These are phyloP conservation scores for Kondoa subrosea DNA, from an alignment of 768 basidiomycete species.

Conservation along the genomic window DNA sequence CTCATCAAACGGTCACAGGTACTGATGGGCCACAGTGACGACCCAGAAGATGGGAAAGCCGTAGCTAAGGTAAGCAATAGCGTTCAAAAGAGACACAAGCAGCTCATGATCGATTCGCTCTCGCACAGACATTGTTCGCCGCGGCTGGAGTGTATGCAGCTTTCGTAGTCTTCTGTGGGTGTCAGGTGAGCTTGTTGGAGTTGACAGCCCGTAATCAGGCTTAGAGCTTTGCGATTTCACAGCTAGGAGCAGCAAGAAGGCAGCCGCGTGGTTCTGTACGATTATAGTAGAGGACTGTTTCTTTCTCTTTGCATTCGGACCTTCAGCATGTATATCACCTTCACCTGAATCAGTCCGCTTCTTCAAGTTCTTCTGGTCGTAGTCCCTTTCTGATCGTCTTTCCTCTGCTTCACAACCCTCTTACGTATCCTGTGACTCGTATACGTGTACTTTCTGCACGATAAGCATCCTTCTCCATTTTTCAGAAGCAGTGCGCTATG, in stretches of 20 bases:
- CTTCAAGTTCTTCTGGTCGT: too few species aligned
- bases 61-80: constrained; percentile 1
- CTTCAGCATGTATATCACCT: too few species aligned
- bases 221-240: not conserved
- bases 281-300: not conserved
- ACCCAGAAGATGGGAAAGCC: constrained; percentile 1
- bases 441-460: too few species aligned
- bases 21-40: constrained; percentile 3
- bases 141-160: not conserved
- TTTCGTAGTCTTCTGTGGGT: constrained; percentile 7
- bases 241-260: constrained; percentile 3
- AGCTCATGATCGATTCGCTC: not conserved
- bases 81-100: not conserved
- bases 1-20: not conserved
- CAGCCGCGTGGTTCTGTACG: not conserved
- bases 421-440: too few species aligned
- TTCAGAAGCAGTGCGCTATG: too few species aligned
- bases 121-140: constrained; percentile 2
- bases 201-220: not conserved
- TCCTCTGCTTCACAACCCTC: too few species aligned
- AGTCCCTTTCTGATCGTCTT: too few species aligned
- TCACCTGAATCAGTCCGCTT: too few species aligned
- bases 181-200: constrained; percentile 2
- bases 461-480: too few species aligned
- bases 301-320: not conserved